Evolutionary conservation across 768 basidiomycete genomes (phyloP), one percentile per base, ranked within the genome.

Genomic region (Podaxis sp.): DNA sequence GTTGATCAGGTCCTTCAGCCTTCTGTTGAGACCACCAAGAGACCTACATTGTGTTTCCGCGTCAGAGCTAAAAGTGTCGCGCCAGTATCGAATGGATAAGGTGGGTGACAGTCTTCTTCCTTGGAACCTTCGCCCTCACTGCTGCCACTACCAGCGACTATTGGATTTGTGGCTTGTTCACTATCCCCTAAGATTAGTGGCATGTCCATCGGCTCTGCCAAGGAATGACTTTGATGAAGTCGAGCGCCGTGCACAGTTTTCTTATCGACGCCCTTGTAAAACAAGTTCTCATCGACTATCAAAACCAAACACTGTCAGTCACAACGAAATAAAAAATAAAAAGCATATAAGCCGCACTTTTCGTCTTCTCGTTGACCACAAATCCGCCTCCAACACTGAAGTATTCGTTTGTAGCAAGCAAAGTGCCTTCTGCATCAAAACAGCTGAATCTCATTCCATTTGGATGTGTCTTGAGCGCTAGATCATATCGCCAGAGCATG

Each of bases 311-410:
- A 47, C 25, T 55, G 17, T 27, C 55, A 58, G 5, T 53, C 33
- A 17, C 60, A 12, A 12, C 38, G 8, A 36, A 12, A 49, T 49
- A n/a, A 56, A 55, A 61, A 27, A 12, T 41, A 9, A 24, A 49
- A 46, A 25, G 9, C 17, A 65, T 69, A 62, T 66, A 17, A 55
- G 19, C 19, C 33, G 5, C 6, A 89, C 91, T 87, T 80, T 95
- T 90, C 1, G 94, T 97, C 72, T 94, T 91, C 43, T 95, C 92
- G 68, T 97, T 97, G 25, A 97, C 94, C 2, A 96, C 94, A 71
- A 96, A 97, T 2, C 94, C 94, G 49, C 94, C 94, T 2, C 94
- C 94, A 54, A 97, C 94, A 59, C 91, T 93, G 71, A 93, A 97
- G 69, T 96, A 98, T 71, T 95, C 92, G 67, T 98, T 98, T 12